Evolutionary conservation across 345 rosid genomes (phyloP), one percentile per base, ranked within the genome.

Genomic region (Microthlaspi erraticum): DNA sequence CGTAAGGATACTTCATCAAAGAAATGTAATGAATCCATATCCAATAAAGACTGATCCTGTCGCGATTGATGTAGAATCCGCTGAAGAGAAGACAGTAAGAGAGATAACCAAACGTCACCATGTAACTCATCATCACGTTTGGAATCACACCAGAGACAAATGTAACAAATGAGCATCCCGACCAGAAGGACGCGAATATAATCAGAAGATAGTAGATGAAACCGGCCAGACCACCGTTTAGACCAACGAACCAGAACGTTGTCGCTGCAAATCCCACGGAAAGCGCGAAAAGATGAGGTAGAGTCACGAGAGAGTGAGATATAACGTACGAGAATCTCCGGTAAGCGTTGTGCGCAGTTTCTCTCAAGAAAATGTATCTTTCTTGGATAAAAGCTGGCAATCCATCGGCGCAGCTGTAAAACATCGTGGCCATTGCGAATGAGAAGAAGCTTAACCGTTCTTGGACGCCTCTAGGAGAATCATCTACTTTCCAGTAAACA

Each of bases 1-100:
- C 91, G 36, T 78, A 91, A 0, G 98, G 96, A 44, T 88, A 93
- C 71, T 93, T 91, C 41, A 91, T 88, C 2, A 93, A 73, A 9
- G 98, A 93, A 1, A 91, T 74, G 81, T 87, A 93, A 78, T 93
- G 97, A 72, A 91, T 83, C 97, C 98, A 91, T 34, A 85, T 39
- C 97, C 97, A 91, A 44, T 86, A 93, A 1, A 26, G 2, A 6
- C 88, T 92, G 37, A 93, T 85, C 6, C 96, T 51, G 45, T 87
- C 81, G 0, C 89, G 66, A 9, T 90, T 80, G 5, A 93, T 82
- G 87, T 86, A 91, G 85, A 93, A 91, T 14, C 98, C 98, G 6
- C 98, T 87, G 74, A 93, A 89, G 45, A 93, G 88, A 3, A 93
- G 78, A 66, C 82, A 90, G 70, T 90, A 91, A 12, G 96, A 86